Evolutionary conservation across 441 rosid species (phyloP), one percentile per base, ranked within the genome.

Genomic region (Capsella rubella): DNA sequence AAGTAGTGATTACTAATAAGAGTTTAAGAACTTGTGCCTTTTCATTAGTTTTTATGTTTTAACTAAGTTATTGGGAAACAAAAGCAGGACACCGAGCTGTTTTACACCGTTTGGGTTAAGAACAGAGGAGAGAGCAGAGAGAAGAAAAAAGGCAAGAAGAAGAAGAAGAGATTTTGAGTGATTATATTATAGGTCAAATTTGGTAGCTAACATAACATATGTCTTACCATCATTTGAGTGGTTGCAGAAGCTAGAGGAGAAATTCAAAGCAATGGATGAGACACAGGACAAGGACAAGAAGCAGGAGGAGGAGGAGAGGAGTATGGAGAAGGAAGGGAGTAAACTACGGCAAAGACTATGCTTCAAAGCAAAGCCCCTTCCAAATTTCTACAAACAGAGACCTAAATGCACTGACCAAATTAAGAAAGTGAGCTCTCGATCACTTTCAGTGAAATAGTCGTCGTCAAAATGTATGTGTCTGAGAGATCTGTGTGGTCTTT

Each of bases 331-430:
- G 69, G 84, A 64, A 87, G 88, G 75, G 69, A 86, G 84, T 75
- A 89, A 80, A 76, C 80, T 85, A 79, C 53, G 88, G 6, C 84
- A 82, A 83, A 86, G 78, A 73, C 87, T 92, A 55, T 89, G 98
- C 84, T 92, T 90, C 87, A 92, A 90, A 83, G 96, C 98, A 29
- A 85, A 89, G 76, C 98, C 96, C 57, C 82, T 92, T 62, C 98
- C 98, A 40, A 75, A 84, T 16, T 92, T 92, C 65, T 92, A 92
- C 76, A 90, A 85, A 75, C 86, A 87, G 58, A 84, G 87, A 72
- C 76, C 71, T 65, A 40, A 82, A 75, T 43, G 80, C 12, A 82
- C 67, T 13, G 77, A 75, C 69, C 85, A 80, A 63, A 55, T 72
- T 35, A 81, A 82, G 59, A 83, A 86, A 83, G 96, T 89, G 81